Conservation (phyloP, 169 alveolate species). For the Toxoplasma gondii region DNA sequence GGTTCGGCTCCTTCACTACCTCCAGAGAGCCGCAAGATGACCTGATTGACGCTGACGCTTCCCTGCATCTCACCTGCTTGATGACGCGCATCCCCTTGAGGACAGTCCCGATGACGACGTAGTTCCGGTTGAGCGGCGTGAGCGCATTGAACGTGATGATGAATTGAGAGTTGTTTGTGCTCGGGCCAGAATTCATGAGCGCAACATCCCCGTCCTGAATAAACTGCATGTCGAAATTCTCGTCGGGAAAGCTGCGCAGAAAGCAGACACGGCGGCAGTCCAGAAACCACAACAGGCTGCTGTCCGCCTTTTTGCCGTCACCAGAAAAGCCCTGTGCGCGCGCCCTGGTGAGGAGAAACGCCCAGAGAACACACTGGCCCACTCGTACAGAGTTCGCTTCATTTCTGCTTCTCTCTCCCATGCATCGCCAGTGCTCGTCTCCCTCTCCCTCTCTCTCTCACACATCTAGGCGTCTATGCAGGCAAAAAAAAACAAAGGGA, state of each 20-base stretch:
- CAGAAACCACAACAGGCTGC: neutral
- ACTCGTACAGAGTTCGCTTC: too few relatives aligned
- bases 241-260: conserved; percentile 65
- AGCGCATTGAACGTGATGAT: conserved; percentile 64
- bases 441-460: too few relatives aligned
- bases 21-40: too few relatives aligned
- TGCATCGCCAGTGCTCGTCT: too few relatives aligned
- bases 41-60: neutral
- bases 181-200: conserved; percentile 49
- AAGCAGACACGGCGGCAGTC: neutral
- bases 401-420: too few relatives aligned
- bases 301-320: neutral
- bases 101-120: conserved; percentile 70
- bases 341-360: neutral
- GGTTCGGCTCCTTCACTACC: too few relatives aligned
- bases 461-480: too few relatives aligned
- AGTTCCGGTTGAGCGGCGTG: neutral
- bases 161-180: conserved; percentile 57
- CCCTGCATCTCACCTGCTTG: neutral
- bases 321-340: neutral
- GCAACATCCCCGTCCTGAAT: conserved; percentile 70
- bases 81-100: conserved; percentile 68
- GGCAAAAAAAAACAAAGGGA: too few relatives aligned
- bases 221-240: conserved; percentile 67
- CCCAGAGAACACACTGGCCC: neutral